These are phyloP conservation scores for Ogataea populi-albae DNA, from an alignment of 805 yeast species.

Conservation along the genomic window DNA sequence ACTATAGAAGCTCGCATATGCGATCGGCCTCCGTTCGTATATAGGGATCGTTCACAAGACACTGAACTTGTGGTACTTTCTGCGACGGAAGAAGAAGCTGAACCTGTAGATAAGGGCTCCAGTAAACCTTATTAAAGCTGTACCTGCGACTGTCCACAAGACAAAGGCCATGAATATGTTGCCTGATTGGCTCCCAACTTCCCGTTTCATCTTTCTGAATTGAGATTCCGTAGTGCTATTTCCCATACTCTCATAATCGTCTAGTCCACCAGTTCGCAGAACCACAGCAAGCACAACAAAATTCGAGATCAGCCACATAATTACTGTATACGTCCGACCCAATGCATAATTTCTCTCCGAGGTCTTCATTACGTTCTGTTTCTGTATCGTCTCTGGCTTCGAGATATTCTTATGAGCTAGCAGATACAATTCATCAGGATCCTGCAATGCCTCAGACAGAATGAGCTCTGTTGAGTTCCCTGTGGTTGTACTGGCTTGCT, in stretches of 20 bases:
- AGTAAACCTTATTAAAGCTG: conserved; percentile 74
- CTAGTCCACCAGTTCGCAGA: conserved; percentile 76
- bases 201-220: conserved; percentile 34
- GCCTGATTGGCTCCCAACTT: conserved; percentile 19
- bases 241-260: conserved; percentile 31
- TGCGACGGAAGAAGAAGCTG: conserved; percentile 17
- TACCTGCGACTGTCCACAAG: conserved; percentile 86
- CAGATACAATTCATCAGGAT: conserved; percentile 29
- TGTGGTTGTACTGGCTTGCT: conserved; percentile 44
- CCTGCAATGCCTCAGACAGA: conserved; percentile 29
- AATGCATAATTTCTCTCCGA: conserved; percentile 76
- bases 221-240: conserved; percentile 25
- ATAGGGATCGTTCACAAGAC: background rate
- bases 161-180: conserved; percentile 72
- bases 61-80: conserved; percentile 19
- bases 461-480: conserved; percentile 19
- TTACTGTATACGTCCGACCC: conserved; percentile 82
- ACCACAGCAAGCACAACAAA: conserved; percentile 77
- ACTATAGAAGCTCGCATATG: no score
- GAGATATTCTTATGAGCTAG: conserved; percentile 25
- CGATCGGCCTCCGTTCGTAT: no score
- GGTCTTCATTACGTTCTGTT: conserved; percentile 27
- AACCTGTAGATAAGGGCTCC: conserved; percentile 61
- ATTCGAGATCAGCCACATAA: conserved; percentile 84
- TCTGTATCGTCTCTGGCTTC: conserved; percentile 47